phyloP scores from a whole-genome alignment of 768 basidiomycete species.

The Suillus occidentalis region DNA sequence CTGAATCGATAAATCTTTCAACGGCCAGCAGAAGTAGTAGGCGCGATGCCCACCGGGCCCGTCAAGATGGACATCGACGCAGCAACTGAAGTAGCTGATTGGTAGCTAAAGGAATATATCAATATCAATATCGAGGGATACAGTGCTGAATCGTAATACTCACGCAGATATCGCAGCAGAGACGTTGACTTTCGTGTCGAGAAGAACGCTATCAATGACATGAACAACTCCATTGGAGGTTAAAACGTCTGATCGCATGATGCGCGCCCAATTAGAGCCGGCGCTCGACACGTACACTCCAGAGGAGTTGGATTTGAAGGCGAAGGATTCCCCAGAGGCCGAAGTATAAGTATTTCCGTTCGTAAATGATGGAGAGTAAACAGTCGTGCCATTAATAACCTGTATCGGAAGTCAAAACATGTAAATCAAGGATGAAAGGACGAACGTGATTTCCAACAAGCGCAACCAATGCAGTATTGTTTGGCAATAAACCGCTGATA shows the following conservation, averaged over 20 bases:
- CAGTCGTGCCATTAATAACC: conserved; percentile 67
- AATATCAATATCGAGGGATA: neutral
- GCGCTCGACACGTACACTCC: conserved; percentile 54
- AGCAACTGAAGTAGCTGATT: conserved; percentile 52
- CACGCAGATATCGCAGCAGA: conserved; percentile 54
- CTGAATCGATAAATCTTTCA: neutral
- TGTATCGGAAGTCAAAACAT: conserved; percentile 19
- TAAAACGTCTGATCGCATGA: conserved; percentile 60
- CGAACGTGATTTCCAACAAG: conserved; percentile 64
- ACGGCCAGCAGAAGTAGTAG: neutral
- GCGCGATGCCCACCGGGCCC: conserved; percentile 38
- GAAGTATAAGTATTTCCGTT: conserved; percentile 43
- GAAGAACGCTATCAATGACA: conserved; percentile 53
- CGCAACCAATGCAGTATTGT: conserved; percentile 43
- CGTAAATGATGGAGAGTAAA: conserved; percentile 57
- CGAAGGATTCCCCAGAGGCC: conserved; percentile 55
- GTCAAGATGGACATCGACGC: conserved; percentile 38
- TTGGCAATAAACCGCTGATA: conserved; percentile 38
- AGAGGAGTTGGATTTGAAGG: conserved; percentile 52
- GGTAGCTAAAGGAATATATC: conserved; percentile 22
- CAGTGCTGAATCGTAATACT: conserved; percentile 21
- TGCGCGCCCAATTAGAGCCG: conserved; percentile 47
- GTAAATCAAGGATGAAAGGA: neutral
- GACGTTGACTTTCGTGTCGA: conserved; percentile 43
- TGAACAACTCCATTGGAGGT: conserved; percentile 70